These are phyloP conservation scores for Cavenderia fasciculata DNA, from an alignment of 78 protist genomes.

Conservation along the genomic window DNA sequence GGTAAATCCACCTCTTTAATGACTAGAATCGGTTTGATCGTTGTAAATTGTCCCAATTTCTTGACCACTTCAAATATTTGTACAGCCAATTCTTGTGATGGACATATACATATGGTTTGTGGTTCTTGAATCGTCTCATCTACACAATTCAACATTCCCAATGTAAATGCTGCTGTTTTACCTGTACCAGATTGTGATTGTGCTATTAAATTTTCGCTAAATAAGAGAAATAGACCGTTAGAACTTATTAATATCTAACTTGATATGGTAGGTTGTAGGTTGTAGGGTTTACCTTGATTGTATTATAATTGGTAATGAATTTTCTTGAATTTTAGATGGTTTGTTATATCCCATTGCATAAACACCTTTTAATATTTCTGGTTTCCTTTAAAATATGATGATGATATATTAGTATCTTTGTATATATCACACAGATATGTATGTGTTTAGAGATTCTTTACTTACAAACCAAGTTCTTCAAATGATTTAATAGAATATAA, in stretches of 20 bases:
- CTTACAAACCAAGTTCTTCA: conserved; percentile 69
- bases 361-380: conserved; percentile 74
- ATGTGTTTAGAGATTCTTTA: no score
- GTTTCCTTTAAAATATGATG: not conserved
- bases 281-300: conserved; percentile 11
- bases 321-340: conserved; percentile 86
- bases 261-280: not conserved
- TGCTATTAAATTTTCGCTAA: conserved; percentile 77
- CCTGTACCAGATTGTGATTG: conserved; percentile 98
- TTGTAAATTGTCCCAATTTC: conserved; percentile 39
- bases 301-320: conserved; percentile 84
- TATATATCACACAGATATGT: not conserved
- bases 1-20: conserved; percentile 21
- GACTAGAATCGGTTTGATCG: conserved; percentile 30
- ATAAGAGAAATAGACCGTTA: not conserved
- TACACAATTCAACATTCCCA: conserved; percentile 82
- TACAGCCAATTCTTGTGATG: conserved; percentile 81
- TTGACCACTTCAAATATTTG: conserved; percentile 55
- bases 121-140: conserved; percentile 26
- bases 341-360: conserved; percentile 80
- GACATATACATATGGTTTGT: conserved; percentile 82
- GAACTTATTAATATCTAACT: not conserved
- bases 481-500: conserved; percentile 61
- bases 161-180: conserved; percentile 94
- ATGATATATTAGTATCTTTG: not conserved